These are phyloP conservation scores for Pichia sorboxylosa DNA, from an alignment of 1,139 yeast species.

Conservation along the genomic window DNA sequence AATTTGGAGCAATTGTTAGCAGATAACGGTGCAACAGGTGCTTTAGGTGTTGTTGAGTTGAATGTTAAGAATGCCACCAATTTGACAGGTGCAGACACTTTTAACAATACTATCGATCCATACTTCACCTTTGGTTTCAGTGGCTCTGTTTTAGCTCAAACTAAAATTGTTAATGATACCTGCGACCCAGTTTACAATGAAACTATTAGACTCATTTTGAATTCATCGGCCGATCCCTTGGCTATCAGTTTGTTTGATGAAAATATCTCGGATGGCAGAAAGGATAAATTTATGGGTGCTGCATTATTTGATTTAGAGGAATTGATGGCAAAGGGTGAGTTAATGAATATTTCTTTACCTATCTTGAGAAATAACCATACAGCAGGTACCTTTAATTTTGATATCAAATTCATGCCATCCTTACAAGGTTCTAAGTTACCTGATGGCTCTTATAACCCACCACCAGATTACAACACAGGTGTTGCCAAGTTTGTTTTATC, in stretches of 20 bases:
- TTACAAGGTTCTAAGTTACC: slow-evolving; percentile 64
- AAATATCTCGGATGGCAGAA: slow-evolving; percentile 56
- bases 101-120: slow-evolving; percentile 82
- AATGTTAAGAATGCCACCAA: slow-evolving; percentile 55
- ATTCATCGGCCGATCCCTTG: slow-evolving; percentile 71
- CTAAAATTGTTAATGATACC: slow-evolving; percentile 56
- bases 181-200: slow-evolving; percentile 76
- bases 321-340: slow-evolving; percentile 44
- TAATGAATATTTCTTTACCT: slow-evolving; percentile 40
- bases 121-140: slow-evolving; percentile 66
- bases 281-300: slow-evolving; percentile 72
- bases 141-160: slow-evolving; percentile 48
- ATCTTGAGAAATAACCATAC: slow-evolving; percentile 71
- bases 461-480: slow-evolving; percentile 92
- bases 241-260: slow-evolving; percentile 55
- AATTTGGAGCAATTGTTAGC: slow-evolving; percentile 84
- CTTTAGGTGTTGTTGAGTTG: slow-evolving; percentile 76
- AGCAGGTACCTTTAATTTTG: slow-evolving; percentile 63
- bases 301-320: slow-evolving; percentile 65
- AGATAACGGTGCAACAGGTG: slow-evolving; percentile 68
- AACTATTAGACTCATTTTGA: slow-evolving; percentile 56
- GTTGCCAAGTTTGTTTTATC: slow-evolving; percentile 48
- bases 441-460: slow-evolving; percentile 78
- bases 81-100: slow-evolving; percentile 54
- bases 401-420: slow-evolving; percentile 68